Base-by-base conservation (phyloP, 2,329 filamentous ascomycete genomes). In the Bipolaris cookei region DNA sequence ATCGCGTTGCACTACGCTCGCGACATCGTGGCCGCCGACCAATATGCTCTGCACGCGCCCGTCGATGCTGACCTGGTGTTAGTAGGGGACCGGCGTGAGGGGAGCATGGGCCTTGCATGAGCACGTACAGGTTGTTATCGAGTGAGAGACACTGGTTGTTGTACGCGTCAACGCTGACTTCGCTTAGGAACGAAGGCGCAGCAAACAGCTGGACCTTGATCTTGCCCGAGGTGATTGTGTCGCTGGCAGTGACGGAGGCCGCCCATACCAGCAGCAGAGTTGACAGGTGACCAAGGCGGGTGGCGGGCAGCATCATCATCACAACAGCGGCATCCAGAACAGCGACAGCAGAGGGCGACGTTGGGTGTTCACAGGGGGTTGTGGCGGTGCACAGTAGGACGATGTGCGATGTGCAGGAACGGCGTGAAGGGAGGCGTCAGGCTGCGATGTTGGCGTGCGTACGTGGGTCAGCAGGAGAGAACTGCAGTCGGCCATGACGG, bases 201-300 rank as follows among this genome's bases (percentile, higher is more conserved):
- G 71, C 73, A 45, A 73, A 76, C 5, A 76, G 51, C 49, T 73
- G 73, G 4, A 76, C 71, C 56, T 73, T 74, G 62, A 76, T 75
- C 30, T 67, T 66, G 25, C 52, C 51, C 4, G 58, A 47, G 3
- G 61, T 63, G 11, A 74, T 64, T 32, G 63, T 57, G 35, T 71
- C 65, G 45, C 56, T 57, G 41, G 65, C 62, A 5, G 45, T 43
- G 13, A 47, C 60, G 8, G 56, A 8, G 32, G 38, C 32, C 7
- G 49, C 41, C 41, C 41, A 51, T 11, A 58, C 56, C 43, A 62
- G 38, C 28, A 58, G 42, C 7, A 55, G 21, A 16, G 56, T 45
- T 3, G 53, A 42, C 13, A 37, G 28, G n/a, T 48, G 39, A 32
- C 59, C 48, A 34, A 39, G 42, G 53, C 48, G 42, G 49, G 42